Percentiles rank a stretch among this genome's conserved stretches.
Evolutionary conservation across 129 eudicot species (phyloP).

Genomic region (Flaveria linearis): DNA sequence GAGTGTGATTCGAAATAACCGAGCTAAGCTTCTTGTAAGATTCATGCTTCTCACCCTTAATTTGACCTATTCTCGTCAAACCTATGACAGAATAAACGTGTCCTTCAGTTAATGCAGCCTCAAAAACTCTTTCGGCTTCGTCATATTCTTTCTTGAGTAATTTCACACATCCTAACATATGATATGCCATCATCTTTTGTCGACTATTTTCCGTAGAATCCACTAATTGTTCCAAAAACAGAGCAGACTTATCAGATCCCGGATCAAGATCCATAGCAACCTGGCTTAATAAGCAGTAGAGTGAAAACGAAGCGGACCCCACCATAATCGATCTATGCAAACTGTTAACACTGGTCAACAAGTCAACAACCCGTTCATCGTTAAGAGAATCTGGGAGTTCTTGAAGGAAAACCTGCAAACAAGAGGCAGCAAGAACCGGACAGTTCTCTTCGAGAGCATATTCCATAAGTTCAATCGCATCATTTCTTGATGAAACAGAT

Average conservation of each 20-base stretch:
- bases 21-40: constrained; percentile 62
- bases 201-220: constrained; percentile 54
- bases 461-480: constrained; percentile 84
- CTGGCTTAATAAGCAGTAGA: constrained; percentile 79
- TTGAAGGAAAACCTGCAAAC: constrained; percentile 84
- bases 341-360: constrained; percentile 52
- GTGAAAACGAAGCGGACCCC: constrained; percentile 77
- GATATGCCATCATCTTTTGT: constrained; percentile 76
- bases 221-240: constrained; percentile 59
- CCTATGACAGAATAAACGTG: constrained; percentile 86
- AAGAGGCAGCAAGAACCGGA: constrained; percentile 83
- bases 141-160: constrained; percentile 73
- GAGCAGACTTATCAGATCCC: constrained; percentile 56
- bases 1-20: constrained; percentile 56
- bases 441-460: constrained; percentile 86
- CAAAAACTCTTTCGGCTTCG: constrained; percentile 68
- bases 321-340: constrained; percentile 67
- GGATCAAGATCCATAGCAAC: constrained; percentile 78
- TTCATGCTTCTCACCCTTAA: constrained; percentile 53
- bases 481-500: constrained; percentile 66
- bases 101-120: constrained; percentile 67
- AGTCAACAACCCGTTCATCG: constrained; percentile 61
- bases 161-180: constrained; percentile 75
- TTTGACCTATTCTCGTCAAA: constrained; percentile 72
- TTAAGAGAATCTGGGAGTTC: constrained; percentile 74